Percentiles rank a stretch among this genome's conserved stretches.
Conservation (phyloP, 2,329 filamentous ascomycete genomes). For the Aspergillus sp. region DNA sequence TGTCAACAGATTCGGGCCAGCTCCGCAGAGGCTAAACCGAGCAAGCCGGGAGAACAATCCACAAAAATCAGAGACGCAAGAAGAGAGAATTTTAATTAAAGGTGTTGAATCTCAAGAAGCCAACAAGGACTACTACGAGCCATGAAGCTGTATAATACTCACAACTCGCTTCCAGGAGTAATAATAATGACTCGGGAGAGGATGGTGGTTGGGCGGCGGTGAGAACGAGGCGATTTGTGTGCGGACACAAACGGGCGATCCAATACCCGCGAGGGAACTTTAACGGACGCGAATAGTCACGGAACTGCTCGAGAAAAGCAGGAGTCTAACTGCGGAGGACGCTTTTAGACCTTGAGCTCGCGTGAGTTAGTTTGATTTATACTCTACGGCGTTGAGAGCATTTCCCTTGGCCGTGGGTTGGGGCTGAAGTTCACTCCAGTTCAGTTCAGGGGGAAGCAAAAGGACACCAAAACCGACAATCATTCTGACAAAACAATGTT, state of each 20-base stretch:
- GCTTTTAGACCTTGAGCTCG: not conserved
- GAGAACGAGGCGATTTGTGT: conserved; percentile 2
- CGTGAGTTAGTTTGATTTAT: not conserved
- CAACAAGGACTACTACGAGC: no score
- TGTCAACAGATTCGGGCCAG: not conserved
- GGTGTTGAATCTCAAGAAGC: not conserved
- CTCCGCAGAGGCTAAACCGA: not conserved
- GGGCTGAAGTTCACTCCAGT: no score
- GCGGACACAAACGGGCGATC: conserved; percentile 3
- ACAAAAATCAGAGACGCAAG: not conserved
- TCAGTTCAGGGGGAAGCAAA: not conserved
- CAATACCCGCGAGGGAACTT: conserved; percentile 2
- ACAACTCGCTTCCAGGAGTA: not conserved
- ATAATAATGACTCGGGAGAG: not conserved
- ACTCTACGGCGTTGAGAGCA: not conserved
- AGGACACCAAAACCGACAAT: not conserved
- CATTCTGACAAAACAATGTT: not conserved
- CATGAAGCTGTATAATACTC: no score
- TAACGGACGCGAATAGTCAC: conserved; percentile 1
- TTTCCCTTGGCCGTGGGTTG: not conserved
- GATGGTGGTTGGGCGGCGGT: conserved; percentile 1
- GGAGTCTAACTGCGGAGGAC: not conserved
- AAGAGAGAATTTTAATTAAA: not conserved
- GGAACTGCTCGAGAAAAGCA: not conserved
- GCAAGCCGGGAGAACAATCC: not conserved